Conservation (phyloP, 345 rosid genomes). For the Triadica sebifera region DNA sequence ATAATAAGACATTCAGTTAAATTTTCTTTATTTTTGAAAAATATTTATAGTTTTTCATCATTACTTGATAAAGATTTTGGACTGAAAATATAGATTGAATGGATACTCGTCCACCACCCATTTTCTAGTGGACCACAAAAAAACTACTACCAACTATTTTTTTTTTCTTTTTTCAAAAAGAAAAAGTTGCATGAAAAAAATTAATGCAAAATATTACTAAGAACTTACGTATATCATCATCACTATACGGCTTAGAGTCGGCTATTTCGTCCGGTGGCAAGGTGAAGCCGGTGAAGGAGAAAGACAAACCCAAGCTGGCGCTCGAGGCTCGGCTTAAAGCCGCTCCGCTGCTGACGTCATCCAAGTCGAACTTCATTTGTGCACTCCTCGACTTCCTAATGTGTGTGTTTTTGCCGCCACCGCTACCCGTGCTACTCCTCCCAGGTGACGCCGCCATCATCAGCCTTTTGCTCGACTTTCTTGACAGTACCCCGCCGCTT, state of each 20-base stretch:
- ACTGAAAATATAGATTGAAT: no score
- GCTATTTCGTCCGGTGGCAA: slow-evolving; percentile 78
- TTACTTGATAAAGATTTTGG: no score
- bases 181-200: not conserved
- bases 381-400: slow-evolving; percentile 89
- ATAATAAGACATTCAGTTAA: no score
- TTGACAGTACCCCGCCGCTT: slow-evolving; percentile 42
- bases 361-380: slow-evolving; percentile 66
- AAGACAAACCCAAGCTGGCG: slow-evolving; percentile 86
- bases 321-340: slow-evolving; percentile 96
- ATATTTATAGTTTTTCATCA: no score
- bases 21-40: no score
- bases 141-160: not conserved
- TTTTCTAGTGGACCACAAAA: slow-evolving; percentile 14
- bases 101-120: slow-evolving; percentile 1
- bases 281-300: slow-evolving; percentile 91
- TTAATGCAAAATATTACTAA: not conserved
- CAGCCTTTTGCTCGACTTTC: slow-evolving; percentile 69
- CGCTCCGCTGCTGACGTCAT: slow-evolving; percentile 78
- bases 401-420: slow-evolving; percentile 49
- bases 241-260: slow-evolving; percentile 81
- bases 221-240: slow-evolving; percentile 79
- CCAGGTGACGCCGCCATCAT: slow-evolving; percentile 63
- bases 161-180: not conserved
- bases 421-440: slow-evolving; percentile 27